Evolutionary conservation across 2,329 filamentous ascomycete species (phyloP), one percentile per base, ranked within the genome.

Genomic region (Ophiostoma ulmi): DNA sequence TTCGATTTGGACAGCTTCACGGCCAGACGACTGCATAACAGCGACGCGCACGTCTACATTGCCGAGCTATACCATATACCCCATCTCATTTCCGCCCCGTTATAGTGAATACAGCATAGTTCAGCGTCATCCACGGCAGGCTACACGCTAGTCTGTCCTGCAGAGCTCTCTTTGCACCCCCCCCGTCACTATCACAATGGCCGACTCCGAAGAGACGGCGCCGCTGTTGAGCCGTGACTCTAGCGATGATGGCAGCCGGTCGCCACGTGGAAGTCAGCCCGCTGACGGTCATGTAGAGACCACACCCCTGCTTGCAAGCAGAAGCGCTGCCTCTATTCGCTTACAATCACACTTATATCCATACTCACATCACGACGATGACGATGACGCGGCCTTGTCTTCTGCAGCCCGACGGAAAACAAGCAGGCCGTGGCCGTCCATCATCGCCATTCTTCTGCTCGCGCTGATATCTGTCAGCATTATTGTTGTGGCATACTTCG

Each of bases 401-500:
- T 5, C 17, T 7, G 17, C 73, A 39, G 5, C 35, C 75, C 20
- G 26, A 44, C 82, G 80, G 71, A 78, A 77, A 55, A 77, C 80
- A 71, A 79, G 80, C 73, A 81, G 83, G 74, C 83, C 89, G 81
- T 97, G 92, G 92, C 90, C 92, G 10, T 94, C 91, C 52, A 83
- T 93, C 41, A 83, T 96, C 52, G 90, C 94, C 39, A 87, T 97
- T 73, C 75, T 85, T 1, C 71, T 90, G 1, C 81, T 98, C 10
- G 90, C 86, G 67, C 74, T 87, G 1, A 76, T 89, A 7, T 83
- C 90, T 6, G 75, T 94, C 31, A 78, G 84, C 38, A 92, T 97
- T 75, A 88, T 97, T 72, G 80, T 91, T 20, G 82, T 94, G 70
- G 92, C 89, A 20, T 97, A 97, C 80, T 86, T 97, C 70, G 87